Evolutionary conservation across 2,329 filamentous ascomycete species (phyloP).

Genomic region (Penicillium sp.): DNA sequence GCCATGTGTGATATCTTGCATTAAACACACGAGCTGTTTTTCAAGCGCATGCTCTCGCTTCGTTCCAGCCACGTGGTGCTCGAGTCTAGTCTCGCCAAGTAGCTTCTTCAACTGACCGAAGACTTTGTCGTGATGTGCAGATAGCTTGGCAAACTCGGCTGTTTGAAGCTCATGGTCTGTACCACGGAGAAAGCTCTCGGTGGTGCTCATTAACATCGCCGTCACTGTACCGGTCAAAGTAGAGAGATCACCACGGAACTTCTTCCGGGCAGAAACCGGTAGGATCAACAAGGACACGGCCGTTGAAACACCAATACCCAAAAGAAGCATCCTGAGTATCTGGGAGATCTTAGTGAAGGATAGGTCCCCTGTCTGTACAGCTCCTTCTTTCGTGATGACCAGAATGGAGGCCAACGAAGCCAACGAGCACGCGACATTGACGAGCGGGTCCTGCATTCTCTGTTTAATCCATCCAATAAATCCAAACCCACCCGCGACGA

Average conservation of each 20-base stretch:
- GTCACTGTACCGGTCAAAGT: neutral
- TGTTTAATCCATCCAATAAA: constrained; percentile 90
- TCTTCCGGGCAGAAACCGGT: constrained; percentile 60
- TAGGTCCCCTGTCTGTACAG: constrained; percentile 81
- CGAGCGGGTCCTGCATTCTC: constrained; percentile 75
- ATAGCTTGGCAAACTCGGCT: neutral
- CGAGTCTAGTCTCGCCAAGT: constrained; percentile 2
- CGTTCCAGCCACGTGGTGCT: constrained; percentile 7
- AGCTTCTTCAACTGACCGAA: constrained; percentile 1
- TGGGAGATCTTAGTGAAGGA: constrained; percentile 81
- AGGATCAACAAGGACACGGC: constrained; percentile 77
- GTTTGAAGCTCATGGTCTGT: neutral
- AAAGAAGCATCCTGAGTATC: constrained; percentile 79
- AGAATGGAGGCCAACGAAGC: constrained; percentile 88
- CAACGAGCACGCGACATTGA: constrained; percentile 84
- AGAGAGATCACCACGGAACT: constrained; percentile 1
- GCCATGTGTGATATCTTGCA: constrained; percentile 84
- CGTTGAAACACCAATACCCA: constrained; percentile 75
- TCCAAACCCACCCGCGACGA: constrained; percentile 83
- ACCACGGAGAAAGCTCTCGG: neutral
- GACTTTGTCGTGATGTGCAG: constrained; percentile 1
- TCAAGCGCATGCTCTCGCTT: neutral
- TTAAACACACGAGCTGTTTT: constrained; percentile 70
- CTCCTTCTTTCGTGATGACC: constrained; percentile 87
- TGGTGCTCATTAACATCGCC: neutral